phyloP scores from a whole-genome alignment of 768 basidiomycete species.

The Crepidotus variabilis region DNA sequence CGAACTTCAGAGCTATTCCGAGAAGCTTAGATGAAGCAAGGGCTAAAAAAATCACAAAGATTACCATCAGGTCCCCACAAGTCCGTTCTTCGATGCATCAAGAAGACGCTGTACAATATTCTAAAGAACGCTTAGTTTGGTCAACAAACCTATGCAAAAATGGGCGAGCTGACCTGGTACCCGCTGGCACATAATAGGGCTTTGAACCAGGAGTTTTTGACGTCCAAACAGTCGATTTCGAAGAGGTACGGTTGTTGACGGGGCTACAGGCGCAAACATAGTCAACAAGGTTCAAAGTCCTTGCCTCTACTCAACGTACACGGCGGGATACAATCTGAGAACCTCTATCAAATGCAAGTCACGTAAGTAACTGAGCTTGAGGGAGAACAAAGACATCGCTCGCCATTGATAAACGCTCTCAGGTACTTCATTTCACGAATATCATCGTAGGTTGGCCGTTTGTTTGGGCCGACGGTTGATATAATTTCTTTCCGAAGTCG shows the following conservation, averaged over 20 bases:
- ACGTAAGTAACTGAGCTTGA: too few species aligned
- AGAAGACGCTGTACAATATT: slow-evolving; percentile 49
- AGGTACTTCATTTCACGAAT: slow-evolving; percentile 62
- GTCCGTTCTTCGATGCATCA: slow-evolving; percentile 64
- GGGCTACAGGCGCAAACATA: slow-evolving; percentile 27
- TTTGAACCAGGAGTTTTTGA: slow-evolving; percentile 41
- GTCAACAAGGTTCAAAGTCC: background rate
- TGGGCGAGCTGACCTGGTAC: slow-evolving; percentile 31
- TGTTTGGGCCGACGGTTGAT: slow-evolving; percentile 41
- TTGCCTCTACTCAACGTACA: slow-evolving; percentile 31
- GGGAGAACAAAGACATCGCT: too few species aligned
- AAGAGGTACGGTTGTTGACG: slow-evolving; percentile 45
- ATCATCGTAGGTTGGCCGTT: slow-evolving; percentile 49
- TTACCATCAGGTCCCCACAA: slow-evolving; percentile 72
- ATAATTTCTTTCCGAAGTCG: slow-evolving; percentile 58
- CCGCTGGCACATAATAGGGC: slow-evolving; percentile 51
- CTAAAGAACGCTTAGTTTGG: slow-evolving; percentile 18
- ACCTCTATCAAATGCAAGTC: too few species aligned
- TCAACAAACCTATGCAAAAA: too few species aligned
- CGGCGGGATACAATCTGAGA: slow-evolving; percentile 51
- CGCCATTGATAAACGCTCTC: slow-evolving; percentile 63
- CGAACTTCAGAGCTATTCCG: slow-evolving; percentile 54
- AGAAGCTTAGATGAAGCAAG: background rate
- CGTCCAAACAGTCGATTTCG: slow-evolving; percentile 45
- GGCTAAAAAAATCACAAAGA: slow-evolving; percentile 2